phyloP scores from a whole-genome alignment of 768 basidiomycete genomes.

The Trametes sanguinea region DNA sequence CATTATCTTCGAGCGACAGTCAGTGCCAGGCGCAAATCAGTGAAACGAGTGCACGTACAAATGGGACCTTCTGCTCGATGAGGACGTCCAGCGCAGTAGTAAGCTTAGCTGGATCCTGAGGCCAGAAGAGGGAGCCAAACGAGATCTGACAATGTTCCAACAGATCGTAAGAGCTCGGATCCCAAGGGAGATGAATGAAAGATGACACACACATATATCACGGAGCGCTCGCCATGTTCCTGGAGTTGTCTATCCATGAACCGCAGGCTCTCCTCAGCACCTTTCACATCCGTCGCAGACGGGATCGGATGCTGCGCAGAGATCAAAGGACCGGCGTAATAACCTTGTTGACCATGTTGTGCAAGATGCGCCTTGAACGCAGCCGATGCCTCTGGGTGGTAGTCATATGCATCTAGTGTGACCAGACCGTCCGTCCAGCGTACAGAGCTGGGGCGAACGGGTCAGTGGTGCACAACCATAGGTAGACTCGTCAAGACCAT shows the following conservation, averaged over 20 bases:
- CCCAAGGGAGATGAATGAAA: no score
- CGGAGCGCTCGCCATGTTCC: not conserved
- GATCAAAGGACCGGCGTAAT: conserved; percentile 21
- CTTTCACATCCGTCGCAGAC: not conserved
- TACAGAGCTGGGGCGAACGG: no score
- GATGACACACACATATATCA: not conserved
- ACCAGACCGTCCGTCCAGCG: conserved; percentile 1
- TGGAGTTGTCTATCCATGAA: not conserved
- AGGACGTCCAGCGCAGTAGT: not conserved
- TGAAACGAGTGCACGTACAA: not conserved
- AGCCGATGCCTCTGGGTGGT: conserved; percentile 4
- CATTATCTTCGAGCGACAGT: not conserved
- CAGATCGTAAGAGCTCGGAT: no score
- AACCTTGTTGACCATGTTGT: conserved; percentile 1
- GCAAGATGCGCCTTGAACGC: conserved; percentile 5
- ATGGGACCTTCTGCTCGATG: not conserved
- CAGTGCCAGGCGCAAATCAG: no score
- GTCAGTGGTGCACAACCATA: not conserved
- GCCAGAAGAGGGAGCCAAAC: conserved; percentile 1
- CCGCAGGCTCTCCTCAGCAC: conserved; percentile 2
- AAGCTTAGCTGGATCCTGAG: not conserved
- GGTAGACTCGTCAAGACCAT: no score
- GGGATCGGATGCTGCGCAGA: not conserved
- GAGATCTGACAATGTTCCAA: not conserved
- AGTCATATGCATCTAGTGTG: conserved; percentile 14